Conservation (phyloP, 768 basidiomycete species). For the Psilocybe cubensis region DNA sequence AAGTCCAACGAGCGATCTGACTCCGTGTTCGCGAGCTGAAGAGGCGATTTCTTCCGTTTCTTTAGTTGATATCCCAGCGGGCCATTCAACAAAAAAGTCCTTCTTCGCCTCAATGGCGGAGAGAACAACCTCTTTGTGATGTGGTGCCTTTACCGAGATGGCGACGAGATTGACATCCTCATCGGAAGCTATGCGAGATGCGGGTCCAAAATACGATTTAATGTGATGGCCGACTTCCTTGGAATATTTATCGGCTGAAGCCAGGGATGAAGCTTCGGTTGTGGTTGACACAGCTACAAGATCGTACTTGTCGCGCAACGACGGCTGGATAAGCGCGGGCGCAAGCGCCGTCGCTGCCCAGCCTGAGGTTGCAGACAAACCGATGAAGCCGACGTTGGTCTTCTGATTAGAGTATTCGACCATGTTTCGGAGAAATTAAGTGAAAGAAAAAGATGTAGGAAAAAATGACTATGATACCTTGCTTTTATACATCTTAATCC, state of each 20-base stretch:
- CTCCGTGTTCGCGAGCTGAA: slow-evolving; percentile 29
- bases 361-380: slow-evolving; percentile 31
- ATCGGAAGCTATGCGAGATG: slow-evolving; percentile 34
- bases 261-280: slow-evolving; percentile 30
- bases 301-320: slow-evolving; percentile 25
- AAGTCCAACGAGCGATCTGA: slow-evolving; percentile 35
- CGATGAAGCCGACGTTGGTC: slow-evolving; percentile 34
- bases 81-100: slow-evolving; percentile 45
- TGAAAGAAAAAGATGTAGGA: too few relatives aligned
- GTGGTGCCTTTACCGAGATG: slow-evolving; percentile 34
- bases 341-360: slow-evolving; percentile 33
- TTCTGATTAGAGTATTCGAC: not conserved
- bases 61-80: slow-evolving; percentile 30
- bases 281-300: slow-evolving; percentile 39
- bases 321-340: slow-evolving; percentile 26
- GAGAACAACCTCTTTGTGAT: slow-evolving; percentile 31
- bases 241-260: slow-evolving; percentile 33
- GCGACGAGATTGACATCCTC: slow-evolving; percentile 40
- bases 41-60: slow-evolving; percentile 39
- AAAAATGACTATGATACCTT: too few relatives aligned
- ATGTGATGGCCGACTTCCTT: slow-evolving; percentile 26
- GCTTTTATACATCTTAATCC: too few relatives aligned
- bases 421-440: too few relatives aligned
- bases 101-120: slow-evolving; percentile 41
- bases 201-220: slow-evolving; percentile 36